phyloP scores from a whole-genome alignment of 495 filamentous ascomycete species.

The Xylaria grammica region DNA sequence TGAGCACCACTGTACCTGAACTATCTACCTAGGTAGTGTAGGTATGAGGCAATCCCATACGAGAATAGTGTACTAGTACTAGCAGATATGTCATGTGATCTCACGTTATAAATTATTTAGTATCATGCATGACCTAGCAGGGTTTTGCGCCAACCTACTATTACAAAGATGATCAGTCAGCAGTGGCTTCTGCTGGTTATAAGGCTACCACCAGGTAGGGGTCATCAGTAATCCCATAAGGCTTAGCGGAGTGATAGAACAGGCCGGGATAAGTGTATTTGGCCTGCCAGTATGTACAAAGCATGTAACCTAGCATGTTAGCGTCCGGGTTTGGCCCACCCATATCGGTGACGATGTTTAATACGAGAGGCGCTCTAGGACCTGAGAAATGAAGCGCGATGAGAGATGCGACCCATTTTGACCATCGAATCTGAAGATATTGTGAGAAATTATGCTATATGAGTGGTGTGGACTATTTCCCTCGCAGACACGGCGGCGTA shows the following conservation, averaged over 20 bases:
- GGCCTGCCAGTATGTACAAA: not conserved
- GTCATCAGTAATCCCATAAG: slow-evolving; percentile 12
- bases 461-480: not conserved
- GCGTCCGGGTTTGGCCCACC: not conserved
- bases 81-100: slow-evolving; percentile 2
- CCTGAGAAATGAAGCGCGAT: not conserved
- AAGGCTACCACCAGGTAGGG: slow-evolving; percentile 12
- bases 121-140: slow-evolving; percentile 2
- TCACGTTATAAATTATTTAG: not conserved
- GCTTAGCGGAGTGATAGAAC: slow-evolving; percentile 8
- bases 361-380: slow-evolving; percentile 11
- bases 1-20: too few relatives aligned
- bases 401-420: slow-evolving; percentile 1
- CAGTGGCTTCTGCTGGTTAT: slow-evolving; percentile 8
- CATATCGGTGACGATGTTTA: not conserved
- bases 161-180: slow-evolving; percentile 24
- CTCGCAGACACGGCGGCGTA: too few relatives aligned
- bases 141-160: slow-evolving; percentile 11
- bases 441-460: not conserved
- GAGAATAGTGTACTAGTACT: not conserved
- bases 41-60: not conserved
- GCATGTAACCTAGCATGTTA: not conserved
- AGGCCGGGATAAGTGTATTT: not conserved
- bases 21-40: not conserved
- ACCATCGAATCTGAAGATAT: not conserved